Conservation (phyloP, 2,329 filamentous ascomycete species). For the Chalaropsis ovoidea region DNA sequence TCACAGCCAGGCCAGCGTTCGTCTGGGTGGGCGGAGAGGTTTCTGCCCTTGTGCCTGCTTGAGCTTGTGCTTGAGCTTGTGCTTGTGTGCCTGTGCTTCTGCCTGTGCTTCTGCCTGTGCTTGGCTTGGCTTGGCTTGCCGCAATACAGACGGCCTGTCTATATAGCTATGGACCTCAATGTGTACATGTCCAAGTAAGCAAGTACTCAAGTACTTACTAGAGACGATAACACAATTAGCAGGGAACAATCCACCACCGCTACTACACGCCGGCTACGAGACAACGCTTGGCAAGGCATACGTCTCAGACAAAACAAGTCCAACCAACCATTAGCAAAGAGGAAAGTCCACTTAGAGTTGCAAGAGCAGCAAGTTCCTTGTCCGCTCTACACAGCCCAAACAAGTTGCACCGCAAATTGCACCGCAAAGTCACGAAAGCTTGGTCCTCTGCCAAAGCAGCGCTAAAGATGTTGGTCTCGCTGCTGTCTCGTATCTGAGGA, state of each 20-base stretch:
- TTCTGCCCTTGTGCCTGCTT: neutral
- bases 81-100: no score
- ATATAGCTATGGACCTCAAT: slow-evolving; percentile 1
- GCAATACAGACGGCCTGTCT: neutral
- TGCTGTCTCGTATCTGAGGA: slow-evolving; percentile 7
- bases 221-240: neutral
- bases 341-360: neutral
- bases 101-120: no score
- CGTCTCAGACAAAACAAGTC: slow-evolving; percentile 11
- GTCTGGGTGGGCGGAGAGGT: neutral
- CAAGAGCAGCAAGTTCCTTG: neutral
- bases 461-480: neutral
- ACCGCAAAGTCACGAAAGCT: neutral
- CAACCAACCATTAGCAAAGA: neutral
- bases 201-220: no score
- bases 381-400: slow-evolving; percentile 7
- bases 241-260: neutral
- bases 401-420: neutral
- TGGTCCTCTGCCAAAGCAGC: neutral
- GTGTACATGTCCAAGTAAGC: no score
- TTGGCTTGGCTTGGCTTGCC: neutral
- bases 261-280: neutral
- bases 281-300: neutral
- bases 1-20: neutral
- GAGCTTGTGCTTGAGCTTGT: no score